These are phyloP conservation scores for Phialophora expanda DNA, from an alignment of 2,329 filamentous ascomycete genomes.

Conservation along the genomic window DNA sequence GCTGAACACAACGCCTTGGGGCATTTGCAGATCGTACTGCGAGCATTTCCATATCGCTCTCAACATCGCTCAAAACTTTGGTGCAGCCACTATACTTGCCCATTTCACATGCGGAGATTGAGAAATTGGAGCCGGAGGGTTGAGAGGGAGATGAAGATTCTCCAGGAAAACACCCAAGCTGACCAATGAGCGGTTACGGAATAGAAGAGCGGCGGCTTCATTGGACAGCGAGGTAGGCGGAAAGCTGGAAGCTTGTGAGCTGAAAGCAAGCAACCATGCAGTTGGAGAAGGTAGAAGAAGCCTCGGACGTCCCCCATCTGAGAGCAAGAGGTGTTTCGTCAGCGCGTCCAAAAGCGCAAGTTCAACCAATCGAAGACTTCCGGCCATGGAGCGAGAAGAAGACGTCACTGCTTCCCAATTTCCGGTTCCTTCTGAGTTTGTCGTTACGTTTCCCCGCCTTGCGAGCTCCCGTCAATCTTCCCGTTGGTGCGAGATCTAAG, in stretches of 20 bases:
- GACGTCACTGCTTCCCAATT: conserved; percentile 8
- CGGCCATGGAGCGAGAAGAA: background rate
- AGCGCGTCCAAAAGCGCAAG: background rate
- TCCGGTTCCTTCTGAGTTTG: background rate
- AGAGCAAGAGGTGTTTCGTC: background rate
- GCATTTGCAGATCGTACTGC: background rate
- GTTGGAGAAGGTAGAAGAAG: background rate
- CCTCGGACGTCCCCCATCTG: background rate
- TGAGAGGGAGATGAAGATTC: background rate
- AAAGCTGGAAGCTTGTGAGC: background rate
- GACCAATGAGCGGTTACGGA: background rate
- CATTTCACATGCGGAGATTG: conserved; percentile 8
- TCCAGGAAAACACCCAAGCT: background rate
- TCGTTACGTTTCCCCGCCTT: conserved; percentile 18
- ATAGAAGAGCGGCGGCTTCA: background rate
- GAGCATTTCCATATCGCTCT: background rate
- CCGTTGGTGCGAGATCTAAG: conserved; percentile 20
- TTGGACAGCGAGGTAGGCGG: background rate
- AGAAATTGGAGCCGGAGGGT: background rate
- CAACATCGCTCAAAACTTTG: conserved; percentile 5
- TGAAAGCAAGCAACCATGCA: too few species aligned
- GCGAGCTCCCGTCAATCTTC: background rate
- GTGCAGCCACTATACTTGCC: conserved; percentile 10
- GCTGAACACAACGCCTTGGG: conserved; percentile 3
- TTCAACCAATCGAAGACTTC: background rate